phyloP scores from a whole-genome alignment of 345 rosid species.

The Eucalyptus coolabah region DNA sequence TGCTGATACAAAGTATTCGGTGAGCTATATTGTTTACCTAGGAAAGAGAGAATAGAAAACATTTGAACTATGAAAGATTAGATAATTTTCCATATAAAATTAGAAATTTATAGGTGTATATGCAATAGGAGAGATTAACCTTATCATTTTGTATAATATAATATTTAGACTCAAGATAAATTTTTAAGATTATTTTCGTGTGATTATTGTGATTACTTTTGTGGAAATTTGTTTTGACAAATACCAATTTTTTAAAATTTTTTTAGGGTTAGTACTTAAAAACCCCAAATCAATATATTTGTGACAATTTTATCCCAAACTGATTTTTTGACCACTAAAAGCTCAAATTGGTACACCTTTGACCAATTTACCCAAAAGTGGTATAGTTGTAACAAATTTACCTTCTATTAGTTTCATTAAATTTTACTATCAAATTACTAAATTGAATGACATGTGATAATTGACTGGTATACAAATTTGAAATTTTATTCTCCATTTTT shows the following conservation, averaged over 20 bases:
- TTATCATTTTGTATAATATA: not conserved
- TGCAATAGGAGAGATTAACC: not conserved
- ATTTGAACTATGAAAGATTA: not conserved
- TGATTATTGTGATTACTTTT: not conserved
- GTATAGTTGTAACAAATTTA: too few species aligned
- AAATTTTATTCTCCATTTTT: too few species aligned
- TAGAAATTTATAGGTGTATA: not conserved
- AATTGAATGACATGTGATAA: too few species aligned
- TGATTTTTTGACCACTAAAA: too few species aligned
- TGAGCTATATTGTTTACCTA: not conserved
- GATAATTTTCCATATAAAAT: not conserved
- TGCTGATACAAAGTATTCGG: not conserved
- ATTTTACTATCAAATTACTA: too few species aligned
- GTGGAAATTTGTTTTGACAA: too few species aligned
- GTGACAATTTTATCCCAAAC: too few species aligned
- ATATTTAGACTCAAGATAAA: not conserved
- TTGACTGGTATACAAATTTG: rapidly evolving
- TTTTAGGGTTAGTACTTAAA: too few species aligned
- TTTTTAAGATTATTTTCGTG: not conserved
- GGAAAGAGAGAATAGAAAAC: not conserved
- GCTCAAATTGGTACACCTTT: rapidly evolving
- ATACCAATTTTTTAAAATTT: too few species aligned
- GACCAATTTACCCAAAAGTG: too few species aligned
- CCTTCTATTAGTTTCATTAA: rapidly evolving
- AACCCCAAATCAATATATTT: rapidly evolving